Percentiles rank a stretch among this genome's conserved stretches.
phyloP scores from a whole-genome alignment of 2,329 filamentous ascomycete species.

The Ceratocystis diversiconidia region DNA sequence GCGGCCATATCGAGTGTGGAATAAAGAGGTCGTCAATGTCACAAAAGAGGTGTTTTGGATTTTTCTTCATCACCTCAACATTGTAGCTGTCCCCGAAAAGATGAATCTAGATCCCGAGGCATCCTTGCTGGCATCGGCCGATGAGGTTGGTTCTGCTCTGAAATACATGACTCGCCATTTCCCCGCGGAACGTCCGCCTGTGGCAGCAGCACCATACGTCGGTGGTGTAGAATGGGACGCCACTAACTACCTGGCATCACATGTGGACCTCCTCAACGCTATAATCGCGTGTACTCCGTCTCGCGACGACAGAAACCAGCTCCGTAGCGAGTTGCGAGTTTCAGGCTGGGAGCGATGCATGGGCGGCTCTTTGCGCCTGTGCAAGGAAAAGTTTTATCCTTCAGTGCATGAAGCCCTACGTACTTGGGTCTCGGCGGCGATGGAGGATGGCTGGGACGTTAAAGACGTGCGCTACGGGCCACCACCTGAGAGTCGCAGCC shows the following conservation, averaged over 20 bases:
- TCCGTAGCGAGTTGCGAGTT: slow-evolving; percentile 64
- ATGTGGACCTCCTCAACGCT: slow-evolving; percentile 85
- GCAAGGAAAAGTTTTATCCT: slow-evolving; percentile 96
- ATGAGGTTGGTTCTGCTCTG: slow-evolving; percentile 26
- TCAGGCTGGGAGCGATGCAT: slow-evolving; percentile 87
- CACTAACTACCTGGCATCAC: slow-evolving; percentile 85
- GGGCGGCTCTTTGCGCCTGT: slow-evolving; percentile 69
- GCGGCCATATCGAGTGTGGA: slow-evolving; percentile 85
- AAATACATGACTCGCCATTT: slow-evolving; percentile 59
- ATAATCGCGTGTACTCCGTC: slow-evolving; percentile 70
- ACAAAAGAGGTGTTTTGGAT: slow-evolving; percentile 99
- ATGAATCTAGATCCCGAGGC: slow-evolving; percentile 17
- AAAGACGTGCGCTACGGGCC: slow-evolving; percentile 65
- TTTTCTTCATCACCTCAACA: slow-evolving; percentile 86
- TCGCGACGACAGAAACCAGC: slow-evolving; percentile 52
- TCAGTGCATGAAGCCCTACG: slow-evolving; percentile 77
- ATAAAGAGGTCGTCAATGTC: slow-evolving; percentile 79
- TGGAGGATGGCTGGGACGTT: slow-evolving; percentile 78
- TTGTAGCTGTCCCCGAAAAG: slow-evolving; percentile 50
- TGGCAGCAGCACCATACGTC: slow-evolving; percentile 88
- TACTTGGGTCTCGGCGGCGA: slow-evolving; percentile 79
- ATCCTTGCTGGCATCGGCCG: slow-evolving; percentile 25
- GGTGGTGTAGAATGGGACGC: slow-evolving; percentile 98
- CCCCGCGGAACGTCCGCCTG: slow-evolving; percentile 71
- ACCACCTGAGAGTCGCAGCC: slow-evolving; percentile 25